Conservation (phyloP, 2,329 filamentous ascomycete species). For the Pseudogymnoascus sp. region DNA sequence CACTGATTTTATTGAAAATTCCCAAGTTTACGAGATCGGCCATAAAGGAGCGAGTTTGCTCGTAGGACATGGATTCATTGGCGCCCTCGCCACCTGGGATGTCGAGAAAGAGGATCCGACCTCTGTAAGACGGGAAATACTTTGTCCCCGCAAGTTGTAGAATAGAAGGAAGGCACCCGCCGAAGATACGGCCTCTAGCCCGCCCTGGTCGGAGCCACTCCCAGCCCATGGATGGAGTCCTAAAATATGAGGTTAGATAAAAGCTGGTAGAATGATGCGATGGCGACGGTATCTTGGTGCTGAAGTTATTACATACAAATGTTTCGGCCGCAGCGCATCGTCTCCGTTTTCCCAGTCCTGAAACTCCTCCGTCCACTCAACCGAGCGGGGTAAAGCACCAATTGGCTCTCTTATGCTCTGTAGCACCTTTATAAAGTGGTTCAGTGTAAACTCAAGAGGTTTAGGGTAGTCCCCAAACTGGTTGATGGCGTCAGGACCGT, state of each 20-base stretch:
- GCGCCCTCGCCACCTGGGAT: conserved; percentile 6
- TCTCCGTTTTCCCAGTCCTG: background rate
- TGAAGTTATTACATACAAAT: background rate
- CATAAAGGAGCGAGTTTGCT: conserved; percentile 8
- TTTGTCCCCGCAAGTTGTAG: conserved; percentile 9
- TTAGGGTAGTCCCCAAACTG: conserved; percentile 21
- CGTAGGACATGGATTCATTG: conserved; percentile 8
- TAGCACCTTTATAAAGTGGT: conserved; percentile 19
- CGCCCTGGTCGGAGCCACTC: conserved; percentile 11
- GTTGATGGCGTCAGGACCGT: conserved; percentile 23
- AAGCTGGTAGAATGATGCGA: background rate
- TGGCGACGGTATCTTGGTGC: background rate
- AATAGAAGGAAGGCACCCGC: background rate
- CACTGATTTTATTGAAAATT: conserved; percentile 14
- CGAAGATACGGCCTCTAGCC: conserved; percentile 2
- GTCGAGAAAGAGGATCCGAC: conserved; percentile 13
- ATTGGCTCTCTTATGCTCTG: background rate
- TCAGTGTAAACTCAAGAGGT: conserved; percentile 17
- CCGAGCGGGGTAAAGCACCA: background rate
- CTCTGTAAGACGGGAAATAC: conserved; percentile 11
- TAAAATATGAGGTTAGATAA: background rate
- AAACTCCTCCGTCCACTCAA: conserved; percentile 1
- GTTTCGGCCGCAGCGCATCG: background rate
- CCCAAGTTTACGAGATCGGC: conserved; percentile 15
- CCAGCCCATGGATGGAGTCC: background rate